Evolutionary conservation across 2,329 filamentous ascomycete genomes (phyloP).

Genomic region (Plectosphaerella plurivora): DNA sequence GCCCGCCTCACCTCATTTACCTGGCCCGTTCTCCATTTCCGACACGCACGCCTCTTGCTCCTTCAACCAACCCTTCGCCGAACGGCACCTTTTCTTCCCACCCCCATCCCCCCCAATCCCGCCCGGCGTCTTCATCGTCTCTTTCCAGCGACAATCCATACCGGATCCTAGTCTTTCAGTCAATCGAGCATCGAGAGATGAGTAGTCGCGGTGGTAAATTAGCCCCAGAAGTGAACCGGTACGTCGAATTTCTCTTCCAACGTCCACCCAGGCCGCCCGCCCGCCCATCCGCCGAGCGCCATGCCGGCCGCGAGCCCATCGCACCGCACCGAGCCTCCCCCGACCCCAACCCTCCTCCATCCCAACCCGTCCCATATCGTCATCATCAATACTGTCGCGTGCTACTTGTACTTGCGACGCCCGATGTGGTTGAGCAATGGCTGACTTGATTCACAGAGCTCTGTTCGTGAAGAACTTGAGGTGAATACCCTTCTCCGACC

Average conservation of each 20-base stretch:
- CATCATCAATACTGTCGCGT: neutral
- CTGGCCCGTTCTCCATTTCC: conserved; percentile 14
- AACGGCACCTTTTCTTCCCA: conserved; percentile 2
- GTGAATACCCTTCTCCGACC: conserved; percentile 57
- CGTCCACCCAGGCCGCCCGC: neutral
- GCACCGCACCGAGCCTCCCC: conserved; percentile 1
- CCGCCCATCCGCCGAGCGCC: conserved; percentile 1
- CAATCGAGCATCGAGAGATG: conserved; percentile 66
- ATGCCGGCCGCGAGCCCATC: conserved; percentile 8
- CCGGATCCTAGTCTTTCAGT: conserved; percentile 2
- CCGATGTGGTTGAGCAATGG: conserved; percentile 4
- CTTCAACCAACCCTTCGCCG: conserved; percentile 4
- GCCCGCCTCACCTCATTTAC: conserved; percentile 11
- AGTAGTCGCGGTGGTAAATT: conserved; percentile 96
- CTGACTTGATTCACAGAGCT: conserved; percentile 61
- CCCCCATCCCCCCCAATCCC: conserved; percentile 11
- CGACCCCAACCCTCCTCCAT: conserved; percentile 6
- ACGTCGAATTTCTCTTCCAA: conserved; percentile 31
- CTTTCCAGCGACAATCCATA: conserved; percentile 15
- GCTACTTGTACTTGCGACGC: neutral
- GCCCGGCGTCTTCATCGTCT: conserved; percentile 19
- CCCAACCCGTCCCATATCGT: neutral
- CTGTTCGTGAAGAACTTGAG: conserved; percentile 99
- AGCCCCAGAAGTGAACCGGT: conserved; percentile 99
- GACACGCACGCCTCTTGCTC: conserved; percentile 6